Percentiles rank a stretch among this genome's conserved stretches.
phyloP scores from a whole-genome alignment of 225 moss, liverwort and hornwort genomes.

The Pleurozium schreberi region DNA sequence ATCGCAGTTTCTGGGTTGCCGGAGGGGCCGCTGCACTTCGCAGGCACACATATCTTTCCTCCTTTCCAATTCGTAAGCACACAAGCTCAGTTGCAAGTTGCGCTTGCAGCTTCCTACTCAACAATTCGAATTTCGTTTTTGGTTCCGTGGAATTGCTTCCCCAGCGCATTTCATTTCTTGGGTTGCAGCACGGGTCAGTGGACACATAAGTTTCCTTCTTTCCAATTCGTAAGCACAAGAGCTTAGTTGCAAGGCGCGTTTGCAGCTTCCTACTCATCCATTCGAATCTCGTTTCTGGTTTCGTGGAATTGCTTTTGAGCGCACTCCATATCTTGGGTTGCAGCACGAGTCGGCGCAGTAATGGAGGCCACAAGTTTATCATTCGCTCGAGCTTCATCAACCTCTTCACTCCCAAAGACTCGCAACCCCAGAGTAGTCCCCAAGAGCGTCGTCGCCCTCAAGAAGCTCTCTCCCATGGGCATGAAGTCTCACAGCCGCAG shows the following conservation, averaged over 20 bases:
- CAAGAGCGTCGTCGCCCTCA: not conserved
- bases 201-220: not conserved
- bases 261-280: not conserved
- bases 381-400: not conserved
- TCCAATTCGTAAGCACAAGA: not conserved
- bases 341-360: not conserved
- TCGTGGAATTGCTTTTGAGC: not conserved
- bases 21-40: not conserved
- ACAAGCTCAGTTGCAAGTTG: not conserved
- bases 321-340: not conserved
- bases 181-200: not conserved
- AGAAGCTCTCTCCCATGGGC: not conserved
- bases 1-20: not conserved
- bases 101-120: not conserved
- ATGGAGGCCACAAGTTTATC: conserved; percentile 15
- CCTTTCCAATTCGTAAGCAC: not conserved
- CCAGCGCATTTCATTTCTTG: no score
- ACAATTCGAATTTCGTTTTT: not conserved
- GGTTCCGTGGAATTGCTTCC: not conserved
- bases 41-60: not conserved
- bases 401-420: not conserved
- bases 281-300: not conserved
- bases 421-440: not conserved
- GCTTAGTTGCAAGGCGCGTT: not conserved
- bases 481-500: not conserved